phyloP scores from a whole-genome alignment of 495 filamentous ascomycete species.

The Chaetomium cochliodes region DNA sequence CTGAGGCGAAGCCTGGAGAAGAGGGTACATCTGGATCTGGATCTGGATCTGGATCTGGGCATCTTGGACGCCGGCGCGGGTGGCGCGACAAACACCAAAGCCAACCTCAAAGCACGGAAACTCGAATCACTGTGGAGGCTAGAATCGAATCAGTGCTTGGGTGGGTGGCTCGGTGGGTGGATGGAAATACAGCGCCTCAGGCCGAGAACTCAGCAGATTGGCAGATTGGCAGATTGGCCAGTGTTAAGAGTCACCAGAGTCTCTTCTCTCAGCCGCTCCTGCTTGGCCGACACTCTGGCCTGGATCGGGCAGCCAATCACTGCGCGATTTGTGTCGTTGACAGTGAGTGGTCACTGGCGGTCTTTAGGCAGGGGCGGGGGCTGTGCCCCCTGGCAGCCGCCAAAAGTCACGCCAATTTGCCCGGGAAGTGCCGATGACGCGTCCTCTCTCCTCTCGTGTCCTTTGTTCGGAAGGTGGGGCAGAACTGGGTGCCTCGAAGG shows the following conservation, averaged over 20 bases:
- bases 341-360: too few species aligned
- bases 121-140: background rate
- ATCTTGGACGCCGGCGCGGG: conserved; percentile 7
- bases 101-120: background rate
- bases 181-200: background rate
- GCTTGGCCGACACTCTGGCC: background rate
- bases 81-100: background rate
- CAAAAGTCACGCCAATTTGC: conserved; percentile 8
- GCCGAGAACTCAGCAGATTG: background rate
- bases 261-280: conserved; percentile 6
- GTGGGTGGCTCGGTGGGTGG: background rate
- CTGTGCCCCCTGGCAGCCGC: conserved; percentile 17
- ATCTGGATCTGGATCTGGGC: too few species aligned
- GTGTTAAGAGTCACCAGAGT: background rate
- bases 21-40: conserved; percentile 2
- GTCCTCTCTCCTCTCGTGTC: conserved; percentile 16
- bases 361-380: conserved; percentile 12
- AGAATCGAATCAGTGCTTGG: too few species aligned
- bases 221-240: background rate
- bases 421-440: conserved; percentile 24
- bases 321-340: background rate
- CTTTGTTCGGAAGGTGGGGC: background rate
- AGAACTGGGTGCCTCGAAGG: background rate
- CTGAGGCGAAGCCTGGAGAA: background rate
- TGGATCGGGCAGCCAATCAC: background rate